A percentile compares a stretch with the other conserved stretches of the same genome.
phyloP scores from a whole-genome alignment of 805 yeast species.

The Suhomyces sp. region DNA sequence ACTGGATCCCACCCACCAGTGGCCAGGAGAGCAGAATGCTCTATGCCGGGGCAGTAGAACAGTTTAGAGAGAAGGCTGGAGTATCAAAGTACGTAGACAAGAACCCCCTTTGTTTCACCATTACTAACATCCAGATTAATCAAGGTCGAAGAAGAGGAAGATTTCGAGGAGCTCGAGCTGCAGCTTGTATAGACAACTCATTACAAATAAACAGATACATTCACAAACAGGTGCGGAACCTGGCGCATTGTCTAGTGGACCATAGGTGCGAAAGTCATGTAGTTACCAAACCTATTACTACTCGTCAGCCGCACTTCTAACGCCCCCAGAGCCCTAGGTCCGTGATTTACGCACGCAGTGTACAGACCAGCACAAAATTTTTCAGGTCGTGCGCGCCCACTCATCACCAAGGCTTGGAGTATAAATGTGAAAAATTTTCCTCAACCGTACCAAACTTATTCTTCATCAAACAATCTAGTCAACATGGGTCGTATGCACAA shows the following conservation, averaged over 20 bases:
- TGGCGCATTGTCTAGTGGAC: not conserved
- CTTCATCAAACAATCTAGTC: constrained; percentile 40
- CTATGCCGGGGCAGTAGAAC: constrained; percentile 87
- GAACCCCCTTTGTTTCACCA: not conserved
- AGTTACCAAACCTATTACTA: too few relatives aligned
- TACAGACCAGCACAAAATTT: not conserved
- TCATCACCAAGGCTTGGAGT: constrained; percentile 13
- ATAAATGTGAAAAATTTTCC: constrained; percentile 12
- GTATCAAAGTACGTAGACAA: constrained; percentile 49
- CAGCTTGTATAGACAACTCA: constrained; percentile 11
- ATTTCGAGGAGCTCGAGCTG: constrained; percentile 55
- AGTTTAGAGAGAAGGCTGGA: constrained; percentile 74
- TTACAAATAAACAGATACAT: not conserved
- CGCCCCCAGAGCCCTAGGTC: not conserved
- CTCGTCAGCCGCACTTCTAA: not conserved
- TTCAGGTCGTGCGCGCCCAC: constrained; percentile 1
- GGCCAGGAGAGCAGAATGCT: constrained; percentile 80
- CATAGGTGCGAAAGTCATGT: not conserved
- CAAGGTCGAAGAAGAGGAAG: constrained; percentile 66
- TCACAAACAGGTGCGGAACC: too few relatives aligned
- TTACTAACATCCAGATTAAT: constrained; percentile 44
- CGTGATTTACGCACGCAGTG: not conserved
- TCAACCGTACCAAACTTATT: constrained; percentile 1
- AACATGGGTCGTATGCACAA: constrained; percentile 99
- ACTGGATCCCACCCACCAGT: constrained; percentile 86